These are phyloP conservation scores for Umbelopsis sp. DNA, from an alignment of 371 early-diverging fungal species.

Conservation along the genomic window DNA sequence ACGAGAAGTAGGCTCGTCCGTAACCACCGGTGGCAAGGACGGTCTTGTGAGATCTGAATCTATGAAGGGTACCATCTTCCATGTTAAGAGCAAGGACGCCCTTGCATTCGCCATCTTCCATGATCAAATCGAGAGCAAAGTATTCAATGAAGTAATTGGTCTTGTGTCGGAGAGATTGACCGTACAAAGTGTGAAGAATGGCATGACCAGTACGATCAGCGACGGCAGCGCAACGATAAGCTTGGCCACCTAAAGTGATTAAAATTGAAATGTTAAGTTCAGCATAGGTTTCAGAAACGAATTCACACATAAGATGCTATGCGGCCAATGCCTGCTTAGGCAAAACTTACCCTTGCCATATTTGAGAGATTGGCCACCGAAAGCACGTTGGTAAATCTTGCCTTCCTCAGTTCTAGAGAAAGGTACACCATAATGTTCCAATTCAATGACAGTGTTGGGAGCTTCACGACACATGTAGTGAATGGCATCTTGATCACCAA, in stretches of 20 bases:
- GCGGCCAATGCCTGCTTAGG: no score
- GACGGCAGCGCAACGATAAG: slow-evolving; percentile 96
- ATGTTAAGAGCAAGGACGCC: slow-evolving; percentile 95
- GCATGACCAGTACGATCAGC: slow-evolving; percentile 99
- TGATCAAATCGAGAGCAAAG: slow-evolving; percentile 97
- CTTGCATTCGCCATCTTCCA: slow-evolving; percentile 97
- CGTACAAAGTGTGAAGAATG: slow-evolving; percentile 96
- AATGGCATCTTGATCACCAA: slow-evolving; percentile 98
- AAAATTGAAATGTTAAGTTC: not conserved
- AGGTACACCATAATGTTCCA: slow-evolving; percentile 97
- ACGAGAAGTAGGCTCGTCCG: slow-evolving; percentile 98
- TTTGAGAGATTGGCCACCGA: slow-evolving; percentile 95
- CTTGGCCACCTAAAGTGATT: slow-evolving; percentile 82
- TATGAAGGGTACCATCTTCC: slow-evolving; percentile 97
- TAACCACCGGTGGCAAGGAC: slow-evolving; percentile 98
- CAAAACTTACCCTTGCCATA: slow-evolving; percentile 81
- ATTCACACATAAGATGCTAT: not conserved
- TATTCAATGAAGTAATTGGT: slow-evolving; percentile 98
- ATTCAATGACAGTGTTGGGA: slow-evolving; percentile 92
- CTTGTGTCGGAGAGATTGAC: slow-evolving; percentile 93
- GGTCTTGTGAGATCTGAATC: slow-evolving; percentile 97
- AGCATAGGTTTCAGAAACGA: not conserved
- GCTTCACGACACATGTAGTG: slow-evolving; percentile 99
- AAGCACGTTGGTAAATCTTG: slow-evolving; percentile 97
- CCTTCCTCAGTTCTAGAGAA: slow-evolving; percentile 97